A percentile compares a stretch with the other conserved stretches of the same genome.
These are phyloP conservation scores for Kodamaea derodonti DNA, from an alignment of 1,139 yeast genomes.

Conservation along the genomic window DNA sequence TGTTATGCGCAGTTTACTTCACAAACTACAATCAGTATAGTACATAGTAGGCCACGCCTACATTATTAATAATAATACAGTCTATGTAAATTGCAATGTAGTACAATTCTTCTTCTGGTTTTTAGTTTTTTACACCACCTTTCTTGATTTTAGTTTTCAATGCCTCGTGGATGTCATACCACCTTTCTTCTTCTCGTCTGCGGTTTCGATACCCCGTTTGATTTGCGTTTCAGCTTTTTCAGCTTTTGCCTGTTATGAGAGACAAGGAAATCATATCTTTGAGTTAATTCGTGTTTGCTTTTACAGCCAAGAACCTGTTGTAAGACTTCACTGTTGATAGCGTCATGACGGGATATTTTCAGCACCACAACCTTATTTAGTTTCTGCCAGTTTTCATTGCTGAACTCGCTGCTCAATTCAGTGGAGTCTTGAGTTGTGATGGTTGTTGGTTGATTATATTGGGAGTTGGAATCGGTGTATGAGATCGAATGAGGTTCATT, in stretches of 20 bases:
- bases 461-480: too few relatives aligned
- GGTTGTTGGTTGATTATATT: too few relatives aligned
- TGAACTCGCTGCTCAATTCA: neutral
- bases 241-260: constrained; percentile 6
- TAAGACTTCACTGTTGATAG: constrained; percentile 10
- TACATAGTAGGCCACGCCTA: too few relatives aligned
- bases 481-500: too few relatives aligned
- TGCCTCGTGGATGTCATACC: too few relatives aligned
- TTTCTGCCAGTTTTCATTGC: constrained; percentile 10
- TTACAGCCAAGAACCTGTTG: constrained; percentile 10
- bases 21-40: too few relatives aligned
- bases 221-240: neutral
- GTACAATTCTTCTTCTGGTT: too few relatives aligned
- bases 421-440: neutral
- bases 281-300: constrained; percentile 9
- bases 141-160: too few relatives aligned
- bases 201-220: neutral
- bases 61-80: too few relatives aligned
- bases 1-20: too few relatives aligned
- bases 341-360: constrained; percentile 13
- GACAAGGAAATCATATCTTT: constrained; percentile 12
- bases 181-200: neutral
- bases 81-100: too few relatives aligned
- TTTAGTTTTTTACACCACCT: too few relatives aligned
- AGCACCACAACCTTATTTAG: constrained; percentile 12